A percentile compares a stretch with the other conserved stretches of the same genome.
Evolutionary conservation across 2,329 filamentous ascomycete species (phyloP).

Genomic region (Metarhizium brunneum): DNA sequence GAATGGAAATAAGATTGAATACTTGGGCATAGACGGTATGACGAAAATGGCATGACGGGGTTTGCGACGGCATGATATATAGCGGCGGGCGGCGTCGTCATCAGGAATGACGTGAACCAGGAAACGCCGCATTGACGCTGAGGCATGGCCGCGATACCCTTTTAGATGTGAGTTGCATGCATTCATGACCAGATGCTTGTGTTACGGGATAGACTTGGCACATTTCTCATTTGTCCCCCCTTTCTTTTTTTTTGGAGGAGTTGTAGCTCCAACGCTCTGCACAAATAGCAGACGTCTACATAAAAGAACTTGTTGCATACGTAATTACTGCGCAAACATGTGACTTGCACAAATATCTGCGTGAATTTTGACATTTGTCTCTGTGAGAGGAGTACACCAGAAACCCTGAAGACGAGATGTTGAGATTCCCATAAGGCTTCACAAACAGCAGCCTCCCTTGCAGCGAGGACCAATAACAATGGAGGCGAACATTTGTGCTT

Average conservation of each 20-base stretch:
- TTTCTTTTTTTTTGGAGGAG: not conserved
- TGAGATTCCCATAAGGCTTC: no score
- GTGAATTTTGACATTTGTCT: not conserved
- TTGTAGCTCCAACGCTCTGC: not conserved
- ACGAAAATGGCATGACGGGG: conserved; percentile 8
- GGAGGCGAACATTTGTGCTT: no score
- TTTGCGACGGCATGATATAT: conserved; percentile 7
- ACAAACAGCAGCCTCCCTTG: no score
- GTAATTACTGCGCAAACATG: not conserved
- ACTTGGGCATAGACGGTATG: conserved; percentile 14
- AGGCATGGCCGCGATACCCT: conserved; percentile 20
- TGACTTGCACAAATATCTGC: not conserved
- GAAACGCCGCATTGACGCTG: conserved; percentile 17
- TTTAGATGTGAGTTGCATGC: conserved; percentile 18
- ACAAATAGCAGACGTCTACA: not conserved
- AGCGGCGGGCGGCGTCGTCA: conserved; percentile 10
- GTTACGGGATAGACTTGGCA: conserved; percentile 25
- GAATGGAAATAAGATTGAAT: conserved; percentile 13
- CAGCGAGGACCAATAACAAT: no score
- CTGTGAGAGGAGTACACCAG: not conserved
- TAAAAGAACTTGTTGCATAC: not conserved
- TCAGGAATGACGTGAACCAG: conserved; percentile 7
- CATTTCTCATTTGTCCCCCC: conserved; percentile 10
- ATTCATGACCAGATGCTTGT: conserved; percentile 13
- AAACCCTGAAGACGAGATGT: no score